phyloP scores from a whole-genome alignment of 108 stramenopile species.

The Cylindrotheca fusiformis region DNA sequence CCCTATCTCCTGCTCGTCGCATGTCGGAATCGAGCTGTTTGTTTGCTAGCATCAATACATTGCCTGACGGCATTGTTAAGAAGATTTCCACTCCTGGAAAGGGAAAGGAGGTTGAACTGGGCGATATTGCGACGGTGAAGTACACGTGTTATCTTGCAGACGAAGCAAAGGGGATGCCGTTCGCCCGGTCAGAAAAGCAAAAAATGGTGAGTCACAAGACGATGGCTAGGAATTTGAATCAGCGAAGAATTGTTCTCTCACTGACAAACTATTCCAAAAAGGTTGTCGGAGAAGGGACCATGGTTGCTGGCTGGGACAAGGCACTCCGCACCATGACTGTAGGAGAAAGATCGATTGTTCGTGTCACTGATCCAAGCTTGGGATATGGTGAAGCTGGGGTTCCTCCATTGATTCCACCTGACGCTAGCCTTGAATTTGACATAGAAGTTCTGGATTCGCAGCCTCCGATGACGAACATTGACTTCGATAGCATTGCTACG shows the following conservation, averaged over 20 bases:
- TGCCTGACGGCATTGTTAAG: slow-evolving; percentile 42
- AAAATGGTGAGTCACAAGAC: slow-evolving; percentile 27
- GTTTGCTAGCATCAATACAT: too few species aligned
- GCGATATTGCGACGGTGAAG: slow-evolving; percentile 56
- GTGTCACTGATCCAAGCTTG: slow-evolving; percentile 54
- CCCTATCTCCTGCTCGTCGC: too few species aligned
- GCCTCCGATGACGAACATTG: slow-evolving; percentile 38
- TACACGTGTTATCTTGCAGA: slow-evolving; percentile 38
- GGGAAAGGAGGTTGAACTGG: slow-evolving; percentile 13
- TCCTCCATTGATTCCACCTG: slow-evolving; percentile 58
- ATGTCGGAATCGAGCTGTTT: too few species aligned
- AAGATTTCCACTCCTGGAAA: slow-evolving; percentile 34
- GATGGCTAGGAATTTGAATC: too few species aligned
- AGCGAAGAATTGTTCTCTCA: background rate
- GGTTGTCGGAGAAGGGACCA: slow-evolving; percentile 64
- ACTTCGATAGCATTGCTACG: slow-evolving; percentile 33
- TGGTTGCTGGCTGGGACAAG: slow-evolving; percentile 80
- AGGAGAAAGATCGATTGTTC: slow-evolving; percentile 67
- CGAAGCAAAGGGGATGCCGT: slow-evolving; percentile 10
- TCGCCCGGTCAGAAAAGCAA: slow-evolving; percentile 37
- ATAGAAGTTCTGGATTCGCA: slow-evolving; percentile 59
- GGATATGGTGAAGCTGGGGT: slow-evolving; percentile 71
- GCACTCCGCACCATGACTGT: slow-evolving; percentile 67
- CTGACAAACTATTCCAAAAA: background rate
- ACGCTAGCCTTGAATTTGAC: slow-evolving; percentile 61